A percentile compares a stretch with the other conserved stretches of the same genome.
Conservation (phyloP, 768 basidiomycete genomes). For the Termitomyces sp. region DNA sequence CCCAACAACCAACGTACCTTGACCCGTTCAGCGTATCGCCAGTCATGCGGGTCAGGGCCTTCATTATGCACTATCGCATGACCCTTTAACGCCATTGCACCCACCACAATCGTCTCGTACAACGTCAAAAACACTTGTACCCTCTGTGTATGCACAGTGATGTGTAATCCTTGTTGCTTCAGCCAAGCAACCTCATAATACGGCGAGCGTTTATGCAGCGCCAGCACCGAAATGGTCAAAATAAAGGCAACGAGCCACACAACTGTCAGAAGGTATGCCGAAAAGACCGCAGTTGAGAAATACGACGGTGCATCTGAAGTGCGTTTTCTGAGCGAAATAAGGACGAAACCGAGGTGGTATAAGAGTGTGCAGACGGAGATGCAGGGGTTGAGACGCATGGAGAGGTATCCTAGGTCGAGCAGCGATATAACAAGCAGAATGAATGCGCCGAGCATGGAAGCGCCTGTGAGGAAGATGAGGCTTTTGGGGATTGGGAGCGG, state of each 20-base stretch:
- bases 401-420: constrained; percentile 29
- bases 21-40: constrained; percentile 17
- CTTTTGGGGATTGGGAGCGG: constrained; percentile 18
- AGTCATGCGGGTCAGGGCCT: constrained; percentile 25
- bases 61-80: constrained; percentile 24
- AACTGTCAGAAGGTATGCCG: constrained; percentile 23
- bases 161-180: constrained; percentile 22
- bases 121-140: constrained; percentile 24
- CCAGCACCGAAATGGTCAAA: constrained; percentile 21
- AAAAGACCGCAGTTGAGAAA: constrained; percentile 26
- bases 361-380: constrained; percentile 23
- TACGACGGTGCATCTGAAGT: constrained; percentile 23
- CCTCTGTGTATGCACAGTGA: constrained; percentile 22
- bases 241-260: constrained; percentile 27
- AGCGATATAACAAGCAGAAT: constrained; percentile 24
- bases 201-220: constrained; percentile 9
- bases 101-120: constrained; percentile 20
- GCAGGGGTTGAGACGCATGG: constrained; percentile 27
- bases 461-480: constrained; percentile 22
- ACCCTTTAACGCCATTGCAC: constrained; percentile 20
- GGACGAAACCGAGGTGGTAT: constrained; percentile 21
- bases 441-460: constrained; percentile 20
- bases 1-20: constrained; percentile 5
- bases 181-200: constrained; percentile 16
- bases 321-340: constrained; percentile 22